Evolutionary conservation across 176 grass and related monocot species (phyloP), one percentile per base, ranked within the genome.

Genomic region (Zea luxurians): DNA sequence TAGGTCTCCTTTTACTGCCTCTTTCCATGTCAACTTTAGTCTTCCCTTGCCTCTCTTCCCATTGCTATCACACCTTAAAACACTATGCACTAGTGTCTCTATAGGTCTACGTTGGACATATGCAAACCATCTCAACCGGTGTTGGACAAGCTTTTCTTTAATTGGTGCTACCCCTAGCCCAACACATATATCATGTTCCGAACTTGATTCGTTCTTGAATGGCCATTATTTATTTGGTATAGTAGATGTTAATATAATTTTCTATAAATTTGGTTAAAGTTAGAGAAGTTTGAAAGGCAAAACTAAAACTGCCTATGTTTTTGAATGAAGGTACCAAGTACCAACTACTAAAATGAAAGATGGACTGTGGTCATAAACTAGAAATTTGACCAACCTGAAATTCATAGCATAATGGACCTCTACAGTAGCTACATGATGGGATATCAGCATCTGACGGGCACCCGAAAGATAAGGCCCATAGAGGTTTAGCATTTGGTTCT

Each of bases 331-430:
- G 53, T 2, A 58, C 50, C 58, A 79, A 50, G 53, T 2, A 58
- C 50, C 58, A 79, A 50, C 21, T 66, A 76, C 48, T 78, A 64
- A 21, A 60, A 13, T 60, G 43, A 77, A 71, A 82, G 45, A 61
- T 6, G 17, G 13, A 68, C 13, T 66, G 61, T 16, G n/a, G 0
- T 42, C 34, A 11, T 34, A 16, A 34, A 47, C 40, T 53, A 52
- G 10, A 78, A 70, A 76, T 79, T 77, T 62, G 46, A 70, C 80
- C 60, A 81, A 95, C 96, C 95, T 98, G 96, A 83, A 98, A 98
- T 85, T 98, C 96, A 59, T 89, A 98, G 79, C 87, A 75, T 46
- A 94, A 65, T 66, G 95, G 83, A 18, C 87, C 89, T 84, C 88
- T 90, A 76, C 95, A 98, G 48, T 92, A 87, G 71, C 70, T 72